Percentiles rank a stretch among this genome's conserved stretches.
Evolutionary conservation across 1,284 basidiomycete species (phyloP).

Genomic region (Rhodofomes roseus): DNA sequence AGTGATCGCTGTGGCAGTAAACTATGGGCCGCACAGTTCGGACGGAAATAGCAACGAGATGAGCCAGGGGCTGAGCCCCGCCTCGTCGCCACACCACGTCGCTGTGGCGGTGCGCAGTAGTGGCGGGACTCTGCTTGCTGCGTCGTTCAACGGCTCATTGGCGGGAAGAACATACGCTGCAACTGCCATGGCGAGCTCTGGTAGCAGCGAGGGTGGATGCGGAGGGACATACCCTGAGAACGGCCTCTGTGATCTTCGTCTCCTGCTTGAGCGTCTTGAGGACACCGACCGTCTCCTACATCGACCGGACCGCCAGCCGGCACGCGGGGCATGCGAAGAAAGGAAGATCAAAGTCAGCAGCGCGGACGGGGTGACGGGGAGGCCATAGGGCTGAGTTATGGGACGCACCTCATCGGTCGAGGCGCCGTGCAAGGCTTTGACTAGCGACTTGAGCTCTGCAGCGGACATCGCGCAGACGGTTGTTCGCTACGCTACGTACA

Average conservation of each 20-base stretch:
- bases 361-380: slow-evolving; percentile 36
- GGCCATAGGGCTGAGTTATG: slow-evolving; percentile 30
- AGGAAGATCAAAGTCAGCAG: slow-evolving; percentile 23
- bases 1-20: no score
- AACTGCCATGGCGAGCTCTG: no score
- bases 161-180: no score
- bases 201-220: slow-evolving; percentile 4
- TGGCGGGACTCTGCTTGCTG: no score
- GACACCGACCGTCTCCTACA: slow-evolving; percentile 70
- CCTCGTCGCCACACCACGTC: no score
- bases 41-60: not conserved
- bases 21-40: no score
- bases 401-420: slow-evolving; percentile 57
- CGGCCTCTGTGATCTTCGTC: slow-evolving; percentile 79
- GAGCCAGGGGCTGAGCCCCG: no score
- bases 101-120: no score
- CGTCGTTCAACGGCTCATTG: no score
- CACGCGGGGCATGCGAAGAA: not conserved
- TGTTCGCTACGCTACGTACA: slow-evolving; percentile 11
- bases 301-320: slow-evolving; percentile 5
- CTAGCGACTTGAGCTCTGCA: slow-evolving; percentile 73
- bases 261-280: slow-evolving; percentile 76
- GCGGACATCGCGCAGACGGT: slow-evolving; percentile 20
- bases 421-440: slow-evolving; percentile 70
- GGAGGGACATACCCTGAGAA: slow-evolving; percentile 74